A percentile compares a stretch with the other conserved stretches of the same genome.
Conservation (phyloP, 352 stramenopile genomes). For the Phytophthora ohioensis region DNA sequence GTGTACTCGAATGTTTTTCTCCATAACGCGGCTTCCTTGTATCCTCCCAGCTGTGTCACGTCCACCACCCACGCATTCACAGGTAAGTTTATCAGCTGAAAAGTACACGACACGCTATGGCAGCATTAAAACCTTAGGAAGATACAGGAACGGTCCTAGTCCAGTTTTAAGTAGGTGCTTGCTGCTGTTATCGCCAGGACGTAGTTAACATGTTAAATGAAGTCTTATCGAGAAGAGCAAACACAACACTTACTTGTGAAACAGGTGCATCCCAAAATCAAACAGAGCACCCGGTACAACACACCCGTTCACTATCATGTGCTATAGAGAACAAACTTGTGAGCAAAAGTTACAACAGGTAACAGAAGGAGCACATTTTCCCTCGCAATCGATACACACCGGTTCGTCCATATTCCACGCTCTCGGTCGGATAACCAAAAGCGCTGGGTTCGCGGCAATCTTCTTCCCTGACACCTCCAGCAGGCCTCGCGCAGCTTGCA, state of each 20-base stretch:
- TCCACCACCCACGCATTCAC: neutral
- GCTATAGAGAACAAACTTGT: slow-evolving; percentile 38
- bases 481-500: slow-evolving; percentile 88
- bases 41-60: slow-evolving; percentile 79
- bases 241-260: slow-evolving; percentile 88
- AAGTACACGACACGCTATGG: neutral
- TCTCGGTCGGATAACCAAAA: slow-evolving; percentile 93
- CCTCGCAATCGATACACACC: slow-evolving; percentile 34
- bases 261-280: slow-evolving; percentile 96
- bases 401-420: slow-evolving; percentile 97
- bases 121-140: slow-evolving; percentile 83
- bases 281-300: slow-evolving; percentile 92
- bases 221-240: too few species aligned
- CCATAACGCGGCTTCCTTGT: slow-evolving; percentile 95
- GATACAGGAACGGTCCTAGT: slow-evolving; percentile 94
- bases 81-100: slow-evolving; percentile 3
- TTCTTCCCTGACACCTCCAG: slow-evolving; percentile 39
- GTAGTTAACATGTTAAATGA: too few species aligned
- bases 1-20: slow-evolving; percentile 94
- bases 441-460: slow-evolving; percentile 54
- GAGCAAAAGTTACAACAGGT: neutral
- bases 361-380: neutral
- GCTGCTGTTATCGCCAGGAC: slow-evolving; percentile 45
- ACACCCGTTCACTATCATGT: slow-evolving; percentile 92
- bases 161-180: slow-evolving; percentile 77